Percentiles rank a stretch among this genome's conserved stretches.
phyloP scores from a whole-genome alignment of 1,284 basidiomycete species.

The Papiliotrema laurentii region DNA sequence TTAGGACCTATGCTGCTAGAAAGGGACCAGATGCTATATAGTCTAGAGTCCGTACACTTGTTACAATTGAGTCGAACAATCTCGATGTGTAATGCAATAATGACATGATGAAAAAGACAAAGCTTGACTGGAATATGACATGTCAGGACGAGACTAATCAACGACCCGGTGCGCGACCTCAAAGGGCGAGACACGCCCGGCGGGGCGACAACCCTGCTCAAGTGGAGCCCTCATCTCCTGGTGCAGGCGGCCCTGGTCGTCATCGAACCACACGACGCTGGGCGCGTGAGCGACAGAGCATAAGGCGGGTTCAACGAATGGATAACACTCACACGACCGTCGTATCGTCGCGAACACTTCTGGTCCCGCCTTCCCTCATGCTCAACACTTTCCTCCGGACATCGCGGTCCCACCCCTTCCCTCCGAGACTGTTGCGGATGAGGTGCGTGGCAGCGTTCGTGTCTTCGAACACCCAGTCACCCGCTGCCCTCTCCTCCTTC shows the following conservation, averaged over 20 bases:
- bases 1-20: no score
- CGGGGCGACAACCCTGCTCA: no score
- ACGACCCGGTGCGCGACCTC: no score
- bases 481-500: neutral
- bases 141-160: no score
- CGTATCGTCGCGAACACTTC: neutral
- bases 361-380: neutral
- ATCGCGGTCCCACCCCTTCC: neutral
- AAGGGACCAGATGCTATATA: no score
- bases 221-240: neutral
- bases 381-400: constrained; percentile 3
- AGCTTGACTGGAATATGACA: no score
- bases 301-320: neutral
- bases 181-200: no score
- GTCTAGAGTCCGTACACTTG: no score
- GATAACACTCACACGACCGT: constrained; percentile 2
- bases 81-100: no score
- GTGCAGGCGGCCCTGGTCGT: neutral
- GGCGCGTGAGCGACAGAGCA: neutral
- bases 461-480: constrained; percentile 71
- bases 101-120: no score
- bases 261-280: neutral
- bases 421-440: constrained; percentile 68
- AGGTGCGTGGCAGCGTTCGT: constrained; percentile 79
- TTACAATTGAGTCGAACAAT: no score